A percentile compares a stretch with the other conserved stretches of the same genome.
phyloP scores from a whole-genome alignment of 2,329 filamentous ascomycete species.

The Onygena corvina region DNA sequence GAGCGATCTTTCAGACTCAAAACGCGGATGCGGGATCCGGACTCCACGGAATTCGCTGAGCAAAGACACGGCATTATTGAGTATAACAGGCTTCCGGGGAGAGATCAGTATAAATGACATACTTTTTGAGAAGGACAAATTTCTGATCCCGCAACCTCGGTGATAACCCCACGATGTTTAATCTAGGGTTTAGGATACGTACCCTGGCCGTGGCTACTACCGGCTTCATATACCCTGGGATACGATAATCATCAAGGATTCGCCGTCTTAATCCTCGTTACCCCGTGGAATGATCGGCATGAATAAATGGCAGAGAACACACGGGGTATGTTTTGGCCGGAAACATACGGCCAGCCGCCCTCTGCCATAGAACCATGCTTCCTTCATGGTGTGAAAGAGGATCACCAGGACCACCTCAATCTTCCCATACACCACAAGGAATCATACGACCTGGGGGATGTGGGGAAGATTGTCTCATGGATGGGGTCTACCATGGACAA shows the following conservation, averaged over 20 bases:
- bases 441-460: neutral
- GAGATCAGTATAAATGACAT: too few relatives aligned
- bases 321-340: neutral
- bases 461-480: neutral
- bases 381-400: neutral
- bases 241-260: neutral
- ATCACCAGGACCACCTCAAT: neutral
- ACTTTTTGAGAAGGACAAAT: too few relatives aligned
- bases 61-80: too few relatives aligned
- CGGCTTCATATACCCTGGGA: conserved; percentile 44
- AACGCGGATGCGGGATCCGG: too few relatives aligned
- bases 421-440: neutral
- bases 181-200: conserved; percentile 1
- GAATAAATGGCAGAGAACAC: neutral
- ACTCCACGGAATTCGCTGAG: too few relatives aligned
- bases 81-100: too few relatives aligned
- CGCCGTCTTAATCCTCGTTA: neutral
- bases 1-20: too few relatives aligned
- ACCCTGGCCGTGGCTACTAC: conserved; percentile 73
- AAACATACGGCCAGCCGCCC: conserved; percentile 1
- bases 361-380: neutral
- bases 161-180: conserved; percentile 4
- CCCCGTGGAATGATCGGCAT: conserved; percentile 3
- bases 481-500: neutral
- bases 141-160: too few relatives aligned